A percentile compares a stretch with the other conserved stretches of the same genome.
Evolutionary conservation across 768 basidiomycete species (phyloP).

Genomic region (Ephemerocybe angulata): DNA sequence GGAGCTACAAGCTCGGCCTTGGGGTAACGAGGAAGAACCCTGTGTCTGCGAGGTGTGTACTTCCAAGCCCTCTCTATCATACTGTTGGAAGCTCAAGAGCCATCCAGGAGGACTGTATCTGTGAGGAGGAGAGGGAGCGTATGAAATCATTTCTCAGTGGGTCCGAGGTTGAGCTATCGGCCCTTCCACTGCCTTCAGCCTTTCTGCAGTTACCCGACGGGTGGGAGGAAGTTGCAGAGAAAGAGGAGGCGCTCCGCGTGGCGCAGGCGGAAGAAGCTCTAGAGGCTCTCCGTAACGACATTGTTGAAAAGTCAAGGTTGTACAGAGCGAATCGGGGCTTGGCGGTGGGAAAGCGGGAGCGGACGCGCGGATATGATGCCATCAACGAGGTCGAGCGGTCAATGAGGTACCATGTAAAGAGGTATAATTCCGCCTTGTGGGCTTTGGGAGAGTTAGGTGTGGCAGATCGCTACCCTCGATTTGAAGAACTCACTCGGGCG

Average conservation of each 20-base stretch:
- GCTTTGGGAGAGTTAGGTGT: background rate
- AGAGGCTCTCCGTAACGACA: background rate
- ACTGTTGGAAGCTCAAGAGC: background rate
- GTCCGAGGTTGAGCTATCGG: background rate
- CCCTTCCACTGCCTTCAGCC: background rate
- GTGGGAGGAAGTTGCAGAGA: background rate
- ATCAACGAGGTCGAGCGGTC: background rate
- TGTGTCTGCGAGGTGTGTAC: background rate
- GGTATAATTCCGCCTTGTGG: background rate
- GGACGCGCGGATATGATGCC: background rate
- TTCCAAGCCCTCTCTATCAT: background rate
- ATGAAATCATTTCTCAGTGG: background rate
- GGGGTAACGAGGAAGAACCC: too few relatives aligned
- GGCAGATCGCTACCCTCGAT: background rate
- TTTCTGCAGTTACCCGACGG: background rate
- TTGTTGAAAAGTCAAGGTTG: background rate
- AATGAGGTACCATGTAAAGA: background rate
- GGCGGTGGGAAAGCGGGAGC: background rate
- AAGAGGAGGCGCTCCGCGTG: background rate
- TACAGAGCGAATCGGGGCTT: background rate
- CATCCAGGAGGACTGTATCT: background rate
- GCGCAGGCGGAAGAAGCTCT: background rate
- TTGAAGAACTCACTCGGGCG: background rate
- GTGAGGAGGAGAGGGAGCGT: background rate
- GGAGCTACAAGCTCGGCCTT: too few relatives aligned